Evolutionary conservation across 768 basidiomycete species (phyloP), one percentile per base, ranked within the genome.

Genomic region (Chlorophyllum brunneum): DNA sequence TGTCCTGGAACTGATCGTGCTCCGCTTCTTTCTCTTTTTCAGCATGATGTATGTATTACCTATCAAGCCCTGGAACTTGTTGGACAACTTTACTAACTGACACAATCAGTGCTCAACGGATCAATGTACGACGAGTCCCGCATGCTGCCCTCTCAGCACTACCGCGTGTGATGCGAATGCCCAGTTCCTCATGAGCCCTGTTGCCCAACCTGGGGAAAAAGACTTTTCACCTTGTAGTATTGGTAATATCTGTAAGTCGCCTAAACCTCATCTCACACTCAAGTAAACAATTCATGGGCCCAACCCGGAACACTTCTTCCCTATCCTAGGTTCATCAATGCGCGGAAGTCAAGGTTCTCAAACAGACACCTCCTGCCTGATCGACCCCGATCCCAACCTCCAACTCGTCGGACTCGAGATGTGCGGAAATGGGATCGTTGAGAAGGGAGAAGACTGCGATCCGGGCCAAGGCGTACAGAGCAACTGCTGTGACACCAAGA

Each of bases 381-480:
- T 81, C 39, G 79, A 83, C 52, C 82, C 88, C 1, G 79, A 70
- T 55, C 65, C 63, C 33, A 61, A 58, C 31, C 67, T 67, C 36
- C 62, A 73, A 52, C 75, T 72, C 5, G 80, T 88, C 57, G 77
- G 82, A 2, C 71, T 88, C 16, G 75, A 86, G 58, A 86, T 85
- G 83, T 88, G 86, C 61, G 86, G 88, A 23, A 91, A 92, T 66
- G 89, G 89, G 44, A 90, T 92, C 55, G 82, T 89, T 46, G 88
- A 90, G 63, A 65, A 60, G 0, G 92, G 89, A 26, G 92, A 95
- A 70, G 87, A 94, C 33, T 94, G 92, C 64, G 92, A 95, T 67
- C 91, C 92, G 0, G 88, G 88, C 26, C 59, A 64, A 30, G 84
- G 81, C 48, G 62, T 73, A 9, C 70, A 71, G 37, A 82, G 82